Base-by-base conservation (phyloP, 768 basidiomycete genomes). In the Scleroderma citrinum region DNA sequence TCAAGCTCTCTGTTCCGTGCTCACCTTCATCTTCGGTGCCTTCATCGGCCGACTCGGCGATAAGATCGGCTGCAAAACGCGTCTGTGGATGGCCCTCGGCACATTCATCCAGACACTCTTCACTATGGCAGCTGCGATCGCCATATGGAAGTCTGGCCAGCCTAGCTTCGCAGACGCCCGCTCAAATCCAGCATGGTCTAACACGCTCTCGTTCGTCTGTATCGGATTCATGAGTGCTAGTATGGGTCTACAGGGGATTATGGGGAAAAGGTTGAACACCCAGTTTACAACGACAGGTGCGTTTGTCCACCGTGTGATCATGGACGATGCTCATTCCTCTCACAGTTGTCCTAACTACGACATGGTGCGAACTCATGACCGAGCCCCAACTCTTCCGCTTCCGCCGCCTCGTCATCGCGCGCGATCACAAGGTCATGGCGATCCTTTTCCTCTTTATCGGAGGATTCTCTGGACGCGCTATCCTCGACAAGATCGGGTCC, bases 341-440 rank as follows among this genome's bases (percentile, higher is more conserved):
- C 16, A 19, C 62, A 82, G 87, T 91, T 54, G 87, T 92, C 38
- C 73, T 93, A 10, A 93, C 91, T 14, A 88, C 87, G 16, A 78
- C 91, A 49, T 93, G 89, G 89, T 88, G 90, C 56, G 91, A 93
- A 58, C 78, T 93, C 42, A 76, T 87, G 76, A 82, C 83, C 44
- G 88, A 91, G 63, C 90, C 90, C 0, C 67, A 78, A 41, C 77
- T 94, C 19, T 85, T 92, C 73, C 59, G 73, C 21, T 48, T 78
- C 40, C 73, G 74, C 35, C 69, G 76, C 44, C 68, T 67, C 44
- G 75, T 86, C 52, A 62, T 61, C 8, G 72, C 82, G 1, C 81
- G 88, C 41, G 88, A 92, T 62, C 81, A 87, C 67, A 82, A 83
- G 60, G 59, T 81, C 39, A 71, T 87, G 57, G 88, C 81, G 3